Evolutionary conservation across 2,329 filamentous ascomycete genomes (phyloP).

Genomic region (Neonectria coccinea): DNA sequence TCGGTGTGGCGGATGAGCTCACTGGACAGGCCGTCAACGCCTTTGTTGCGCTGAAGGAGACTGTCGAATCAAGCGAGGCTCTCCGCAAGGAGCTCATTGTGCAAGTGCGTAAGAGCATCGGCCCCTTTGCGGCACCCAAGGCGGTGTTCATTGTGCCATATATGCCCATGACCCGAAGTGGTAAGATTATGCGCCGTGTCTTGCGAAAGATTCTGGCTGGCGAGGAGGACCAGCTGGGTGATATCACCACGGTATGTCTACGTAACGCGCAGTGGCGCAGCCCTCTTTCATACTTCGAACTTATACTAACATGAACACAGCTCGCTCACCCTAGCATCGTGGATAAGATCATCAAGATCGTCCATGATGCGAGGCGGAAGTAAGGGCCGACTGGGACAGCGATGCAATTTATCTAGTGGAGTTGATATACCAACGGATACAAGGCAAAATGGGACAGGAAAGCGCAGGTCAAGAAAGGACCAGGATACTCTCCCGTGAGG

Average conservation of each 20-base stretch:
- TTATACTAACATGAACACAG: conserved; percentile 56
- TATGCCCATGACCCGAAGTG: conserved; percentile 95
- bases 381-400: conserved; percentile 45
- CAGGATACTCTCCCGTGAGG: conserved; percentile 37
- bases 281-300: not conserved
- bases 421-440: conserved; percentile 46
- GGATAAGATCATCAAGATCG: conserved; percentile 85
- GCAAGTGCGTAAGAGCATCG: conserved; percentile 97
- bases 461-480: conserved; percentile 28
- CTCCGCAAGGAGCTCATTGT: conserved; percentile 93
- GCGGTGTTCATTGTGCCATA: conserved; percentile 91
- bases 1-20: conserved; percentile 91
- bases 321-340: conserved; percentile 92
- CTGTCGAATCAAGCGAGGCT: conserved; percentile 78
- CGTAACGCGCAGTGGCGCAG: not conserved
- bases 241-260: conserved; percentile 84
- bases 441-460: conserved; percentile 36
- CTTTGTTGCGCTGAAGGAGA: conserved; percentile 93
- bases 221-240: conserved; percentile 96
- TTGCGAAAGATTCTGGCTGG: conserved; percentile 96
- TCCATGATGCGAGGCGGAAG: conserved; percentile 73
- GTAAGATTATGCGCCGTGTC: conserved; percentile 99
- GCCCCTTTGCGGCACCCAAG: conserved; percentile 96
- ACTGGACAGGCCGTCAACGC: conserved; percentile 98
- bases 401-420: conserved; percentile 38